Conservation (phyloP, 345 rosid genomes). For the Psidium friedrichsthalianum region DNA sequence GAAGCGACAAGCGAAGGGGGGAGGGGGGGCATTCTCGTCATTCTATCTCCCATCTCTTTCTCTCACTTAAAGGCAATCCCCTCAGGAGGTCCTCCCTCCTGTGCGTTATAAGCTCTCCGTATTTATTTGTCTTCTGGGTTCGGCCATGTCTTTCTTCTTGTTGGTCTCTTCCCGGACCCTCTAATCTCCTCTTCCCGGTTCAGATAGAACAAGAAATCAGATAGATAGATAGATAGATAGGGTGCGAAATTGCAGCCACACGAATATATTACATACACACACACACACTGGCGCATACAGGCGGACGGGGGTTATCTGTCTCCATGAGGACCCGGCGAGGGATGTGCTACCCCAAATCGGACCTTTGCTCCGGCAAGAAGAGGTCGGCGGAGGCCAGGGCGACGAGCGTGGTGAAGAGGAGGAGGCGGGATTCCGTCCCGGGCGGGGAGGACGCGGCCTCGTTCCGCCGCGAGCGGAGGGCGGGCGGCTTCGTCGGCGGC, state of each 20-base stretch:
- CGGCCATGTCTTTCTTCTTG: neutral
- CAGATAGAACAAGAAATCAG: neutral
- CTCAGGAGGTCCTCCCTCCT: too few relatives aligned
- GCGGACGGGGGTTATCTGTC: neutral
- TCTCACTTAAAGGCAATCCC: neutral
- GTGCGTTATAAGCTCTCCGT: neutral
- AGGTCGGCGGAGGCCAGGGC: neutral
- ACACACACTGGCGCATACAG: too few relatives aligned
- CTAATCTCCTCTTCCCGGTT: neutral
- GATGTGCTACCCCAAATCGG: neutral
- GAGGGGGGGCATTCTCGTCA: neutral
- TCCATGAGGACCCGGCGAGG: conserved; percentile 12
- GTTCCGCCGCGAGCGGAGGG: neutral
- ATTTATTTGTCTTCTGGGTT: neutral
- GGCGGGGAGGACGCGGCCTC: neutral
- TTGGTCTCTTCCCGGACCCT: neutral
- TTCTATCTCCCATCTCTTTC: neutral
- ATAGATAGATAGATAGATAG: neutral
- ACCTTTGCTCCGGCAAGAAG: neutral
- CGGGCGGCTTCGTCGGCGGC: neutral
- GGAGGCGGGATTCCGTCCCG: neutral
- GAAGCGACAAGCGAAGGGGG: neutral
- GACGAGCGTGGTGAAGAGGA: neutral
- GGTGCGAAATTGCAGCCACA: neutral
- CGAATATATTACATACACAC: neutral